Evolutionary conservation across 805 yeast genomes (phyloP).

Genomic region (Wickerhamiella spandovensis): DNA sequence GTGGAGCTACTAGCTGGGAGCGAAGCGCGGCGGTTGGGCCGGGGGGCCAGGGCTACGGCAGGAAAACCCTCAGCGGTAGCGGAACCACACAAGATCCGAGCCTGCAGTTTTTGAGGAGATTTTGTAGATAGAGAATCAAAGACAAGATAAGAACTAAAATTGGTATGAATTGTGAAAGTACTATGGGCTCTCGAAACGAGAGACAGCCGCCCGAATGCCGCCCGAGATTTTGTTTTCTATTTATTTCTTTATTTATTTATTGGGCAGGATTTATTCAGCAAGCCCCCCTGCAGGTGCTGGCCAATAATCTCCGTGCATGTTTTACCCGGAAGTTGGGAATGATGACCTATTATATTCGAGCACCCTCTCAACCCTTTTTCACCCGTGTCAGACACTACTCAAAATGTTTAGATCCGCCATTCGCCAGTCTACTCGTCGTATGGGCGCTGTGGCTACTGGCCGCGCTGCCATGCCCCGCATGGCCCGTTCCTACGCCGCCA

Average conservation of each 20-base stretch:
- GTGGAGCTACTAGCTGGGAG: too few species aligned
- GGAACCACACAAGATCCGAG: too few species aligned
- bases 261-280: not conserved
- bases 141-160: too few species aligned
- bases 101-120: too few species aligned
- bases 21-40: too few species aligned
- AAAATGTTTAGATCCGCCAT: conserved; percentile 30
- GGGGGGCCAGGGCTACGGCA: too few species aligned
- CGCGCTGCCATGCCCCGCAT: conserved; percentile 29
- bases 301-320: not conserved
- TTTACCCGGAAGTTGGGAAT: conserved; percentile 4
- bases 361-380: conserved; percentile 11
- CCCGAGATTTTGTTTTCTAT: not conserved
- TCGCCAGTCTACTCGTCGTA: conserved; percentile 28
- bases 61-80: too few species aligned
- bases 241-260: too few species aligned
- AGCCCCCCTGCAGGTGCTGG: not conserved
- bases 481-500: conserved; percentile 83
- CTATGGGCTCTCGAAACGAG: too few species aligned
- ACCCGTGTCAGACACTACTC: conserved; percentile 7
- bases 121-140: too few species aligned
- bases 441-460: conserved; percentile 24
- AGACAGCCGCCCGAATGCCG: too few species aligned
- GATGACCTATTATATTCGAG: conserved; percentile 5
- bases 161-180: too few species aligned